A percentile compares a stretch with the other conserved stretches of the same genome.
Evolutionary conservation across 2,329 filamentous ascomycete species (phyloP).

Genomic region (Juglanconis juglandina): DNA sequence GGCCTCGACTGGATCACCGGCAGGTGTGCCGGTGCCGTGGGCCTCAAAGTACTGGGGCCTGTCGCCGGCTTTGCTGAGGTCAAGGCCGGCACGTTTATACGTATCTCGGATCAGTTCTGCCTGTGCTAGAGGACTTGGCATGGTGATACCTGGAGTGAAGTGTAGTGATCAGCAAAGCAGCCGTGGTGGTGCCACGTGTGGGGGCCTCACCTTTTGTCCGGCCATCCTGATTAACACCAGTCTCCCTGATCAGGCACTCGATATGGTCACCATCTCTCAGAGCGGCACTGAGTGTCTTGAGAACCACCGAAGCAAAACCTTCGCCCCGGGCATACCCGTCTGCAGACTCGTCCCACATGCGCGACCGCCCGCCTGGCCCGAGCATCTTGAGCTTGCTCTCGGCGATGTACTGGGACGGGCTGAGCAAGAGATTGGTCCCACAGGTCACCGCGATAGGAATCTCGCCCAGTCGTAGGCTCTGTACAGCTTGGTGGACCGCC

Average conservation of each 20-base stretch:
- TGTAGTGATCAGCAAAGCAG: slow-evolving; percentile 20
- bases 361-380: slow-evolving; percentile 33
- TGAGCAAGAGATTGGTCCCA: too few species aligned
- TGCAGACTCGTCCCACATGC: slow-evolving; percentile 42
- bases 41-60: slow-evolving; percentile 27
- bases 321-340: slow-evolving; percentile 53
- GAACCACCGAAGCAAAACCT: slow-evolving; percentile 41
- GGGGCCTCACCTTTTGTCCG: slow-evolving; percentile 31
- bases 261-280: slow-evolving; percentile 41
- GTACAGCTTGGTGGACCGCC: background rate
- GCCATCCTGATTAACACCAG: slow-evolving; percentile 43
- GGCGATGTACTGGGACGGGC: slow-evolving; percentile 26
- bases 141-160: slow-evolving; percentile 42
- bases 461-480: background rate
- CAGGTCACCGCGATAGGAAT: too few species aligned
- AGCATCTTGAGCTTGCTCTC: slow-evolving; percentile 36
- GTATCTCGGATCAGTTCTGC: slow-evolving; percentile 34
- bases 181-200: slow-evolving; percentile 39
- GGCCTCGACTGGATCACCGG: slow-evolving; percentile 28
- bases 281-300: slow-evolving; percentile 46
- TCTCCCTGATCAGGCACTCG: slow-evolving; percentile 38
- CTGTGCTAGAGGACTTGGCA: slow-evolving; percentile 42
- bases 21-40: slow-evolving; percentile 28
- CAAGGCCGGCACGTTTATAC: slow-evolving; percentile 36
- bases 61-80: slow-evolving; percentile 22